Conservation (phyloP, 1,284 basidiomycete species). For the Jaminaea rosea region DNA sequence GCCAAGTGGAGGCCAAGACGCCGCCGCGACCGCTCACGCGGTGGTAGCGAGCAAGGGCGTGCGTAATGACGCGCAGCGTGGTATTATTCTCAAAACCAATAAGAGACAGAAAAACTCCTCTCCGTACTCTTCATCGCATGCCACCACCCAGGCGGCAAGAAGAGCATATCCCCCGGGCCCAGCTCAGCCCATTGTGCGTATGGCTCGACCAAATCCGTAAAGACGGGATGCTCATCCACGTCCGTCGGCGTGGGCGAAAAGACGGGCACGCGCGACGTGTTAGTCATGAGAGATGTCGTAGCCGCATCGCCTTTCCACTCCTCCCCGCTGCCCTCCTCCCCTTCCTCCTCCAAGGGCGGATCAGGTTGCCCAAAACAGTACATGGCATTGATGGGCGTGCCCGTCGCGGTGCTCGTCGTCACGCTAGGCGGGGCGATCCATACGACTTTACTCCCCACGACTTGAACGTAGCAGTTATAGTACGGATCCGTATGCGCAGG, state of each 20-base stretch:
- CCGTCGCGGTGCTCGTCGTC: too few species aligned
- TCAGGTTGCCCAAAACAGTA: too few species aligned
- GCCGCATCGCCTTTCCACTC: too few species aligned
- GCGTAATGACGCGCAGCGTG: too few species aligned
- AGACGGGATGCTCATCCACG: slow-evolving; percentile 2
- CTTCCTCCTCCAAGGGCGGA: too few species aligned
- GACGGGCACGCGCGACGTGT: slow-evolving; percentile 23
- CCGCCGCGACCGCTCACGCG: too few species aligned
- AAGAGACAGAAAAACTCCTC: too few species aligned
- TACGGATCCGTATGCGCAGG: slow-evolving; percentile 95
- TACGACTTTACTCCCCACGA: slow-evolving; percentile 78
- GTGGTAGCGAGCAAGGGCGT: too few species aligned
- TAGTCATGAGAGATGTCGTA: slow-evolving; percentile 18
- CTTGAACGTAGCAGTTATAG: slow-evolving; percentile 82
- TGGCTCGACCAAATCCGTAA: slow-evolving; percentile 6
- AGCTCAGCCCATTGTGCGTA: slow-evolving; percentile 13
- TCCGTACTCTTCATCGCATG: slow-evolving; percentile 21
- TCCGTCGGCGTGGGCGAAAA: slow-evolving; percentile 6
- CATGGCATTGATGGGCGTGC: too few species aligned
- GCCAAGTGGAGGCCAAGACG: too few species aligned
- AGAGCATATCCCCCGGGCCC: slow-evolving; percentile 27
- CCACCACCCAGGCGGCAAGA: slow-evolving; percentile 34
- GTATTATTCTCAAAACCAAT: too few species aligned
- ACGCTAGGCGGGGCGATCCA: slow-evolving; percentile 85
- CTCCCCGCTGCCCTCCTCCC: too few species aligned